Percentiles rank a stretch among this genome's conserved stretches.
Evolutionary conservation across 2,329 filamentous ascomycete species (phyloP).

Genomic region (Raffaelea albimanens): DNA sequence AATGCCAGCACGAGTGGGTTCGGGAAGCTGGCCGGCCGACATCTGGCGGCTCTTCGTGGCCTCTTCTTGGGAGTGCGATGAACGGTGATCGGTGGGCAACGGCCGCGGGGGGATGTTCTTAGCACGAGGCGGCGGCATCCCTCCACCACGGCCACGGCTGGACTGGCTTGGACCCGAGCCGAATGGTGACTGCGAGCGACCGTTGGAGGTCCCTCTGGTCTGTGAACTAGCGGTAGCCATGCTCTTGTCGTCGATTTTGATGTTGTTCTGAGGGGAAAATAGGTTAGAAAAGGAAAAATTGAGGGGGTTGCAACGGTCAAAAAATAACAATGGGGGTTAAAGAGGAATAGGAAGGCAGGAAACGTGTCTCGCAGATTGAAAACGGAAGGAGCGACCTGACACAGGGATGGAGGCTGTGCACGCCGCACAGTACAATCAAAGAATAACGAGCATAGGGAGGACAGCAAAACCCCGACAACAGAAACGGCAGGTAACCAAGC

Average conservation of each 20-base stretch:
- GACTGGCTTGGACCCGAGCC: constrained; percentile 5
- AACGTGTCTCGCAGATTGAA: not conserved
- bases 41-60: constrained; percentile 40
- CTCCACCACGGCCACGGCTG: constrained; percentile 28
- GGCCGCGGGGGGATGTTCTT: constrained; percentile 42
- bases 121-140: constrained; percentile 29
- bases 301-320: too few relatives aligned
- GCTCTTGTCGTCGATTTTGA: constrained; percentile 55
- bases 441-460: not conserved
- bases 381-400: too few relatives aligned
- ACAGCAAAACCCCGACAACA: constrained; percentile 10
- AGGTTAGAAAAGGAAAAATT: constrained; percentile 12
- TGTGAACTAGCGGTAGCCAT: not conserved
- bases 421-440: not conserved
- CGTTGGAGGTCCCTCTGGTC: not conserved
- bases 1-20: not conserved
- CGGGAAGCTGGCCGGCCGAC: not conserved
- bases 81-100: constrained; percentile 36
- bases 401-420: too few relatives aligned
- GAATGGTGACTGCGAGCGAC: not conserved
- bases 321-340: not conserved
- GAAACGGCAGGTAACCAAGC: constrained; percentile 15
- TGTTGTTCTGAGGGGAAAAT: constrained; percentile 44
- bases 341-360: constrained; percentile 2
- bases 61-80: constrained; percentile 58